phyloP scores from a whole-genome alignment of 2,329 filamentous ascomycete species.

The Ophiosphaerella korrae region DNA sequence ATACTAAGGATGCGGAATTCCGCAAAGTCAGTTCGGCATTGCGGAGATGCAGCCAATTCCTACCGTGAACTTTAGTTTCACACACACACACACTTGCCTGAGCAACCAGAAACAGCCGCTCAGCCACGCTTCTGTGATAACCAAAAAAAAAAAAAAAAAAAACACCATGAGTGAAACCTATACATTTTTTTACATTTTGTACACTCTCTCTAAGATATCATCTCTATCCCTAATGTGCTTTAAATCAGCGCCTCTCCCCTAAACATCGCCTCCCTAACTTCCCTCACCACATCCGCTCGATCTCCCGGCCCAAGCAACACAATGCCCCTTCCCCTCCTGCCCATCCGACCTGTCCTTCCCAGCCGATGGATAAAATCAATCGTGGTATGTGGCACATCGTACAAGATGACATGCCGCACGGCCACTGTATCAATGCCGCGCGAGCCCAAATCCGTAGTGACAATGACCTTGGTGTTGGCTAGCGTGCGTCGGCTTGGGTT shows the following conservation, averaged over 20 bases:
- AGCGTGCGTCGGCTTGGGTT: constrained; percentile 55
- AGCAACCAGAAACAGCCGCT: too few relatives aligned
- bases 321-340: constrained; percentile 83
- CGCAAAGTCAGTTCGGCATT: neutral
- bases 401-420: constrained; percentile 88
- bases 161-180: too few relatives aligned
- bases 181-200: too few relatives aligned
- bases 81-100: too few relatives aligned
- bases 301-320: constrained; percentile 91
- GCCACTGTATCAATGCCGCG: constrained; percentile 92
- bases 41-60: too few relatives aligned
- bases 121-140: too few relatives aligned
- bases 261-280: constrained; percentile 79
- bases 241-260: constrained; percentile 57
- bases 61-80: too few relatives aligned
- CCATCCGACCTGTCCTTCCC: constrained; percentile 90
- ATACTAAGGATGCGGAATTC: neutral
- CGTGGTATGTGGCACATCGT: constrained; percentile 96
- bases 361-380: constrained; percentile 98
- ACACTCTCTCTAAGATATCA: too few relatives aligned
- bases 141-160: too few relatives aligned
- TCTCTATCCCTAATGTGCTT: neutral
- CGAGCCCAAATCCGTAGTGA: constrained; percentile 91
- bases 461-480: constrained; percentile 83
- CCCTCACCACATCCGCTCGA: constrained; percentile 84